phyloP scores from a whole-genome alignment of 2,329 filamentous ascomycete species.

The Xylariaceae sp. region DNA sequence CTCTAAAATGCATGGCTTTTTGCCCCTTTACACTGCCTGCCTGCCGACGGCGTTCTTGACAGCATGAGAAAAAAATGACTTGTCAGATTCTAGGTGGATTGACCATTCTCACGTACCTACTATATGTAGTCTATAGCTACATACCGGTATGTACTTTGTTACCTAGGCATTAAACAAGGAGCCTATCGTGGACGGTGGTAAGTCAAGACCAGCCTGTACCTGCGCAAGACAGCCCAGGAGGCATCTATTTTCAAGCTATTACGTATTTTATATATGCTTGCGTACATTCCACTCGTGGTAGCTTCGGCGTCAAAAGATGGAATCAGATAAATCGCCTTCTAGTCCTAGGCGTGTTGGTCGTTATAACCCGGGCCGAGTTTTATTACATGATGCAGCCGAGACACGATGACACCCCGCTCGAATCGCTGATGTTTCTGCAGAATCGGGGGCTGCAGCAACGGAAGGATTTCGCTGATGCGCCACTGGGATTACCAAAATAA shows the following conservation, averaged over 20 bases:
- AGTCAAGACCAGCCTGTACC: no score
- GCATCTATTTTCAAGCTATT: no score
- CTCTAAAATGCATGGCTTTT: no score
- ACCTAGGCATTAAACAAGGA: no score
- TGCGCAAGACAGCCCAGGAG: no score
- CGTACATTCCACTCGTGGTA: background rate
- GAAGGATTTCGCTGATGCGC: conserved; percentile 10
- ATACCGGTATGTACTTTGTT: no score
- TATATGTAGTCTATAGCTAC: no score
- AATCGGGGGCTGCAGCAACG: conserved; percentile 4
- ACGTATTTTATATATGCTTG: no score
- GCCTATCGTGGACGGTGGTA: no score
- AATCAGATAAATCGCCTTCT: background rate
- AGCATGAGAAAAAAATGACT: conserved; percentile 4
- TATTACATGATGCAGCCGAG: background rate
- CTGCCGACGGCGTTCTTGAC: background rate
- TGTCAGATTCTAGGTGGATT: conserved; percentile 1
- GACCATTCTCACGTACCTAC: no score
- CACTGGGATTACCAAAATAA: conserved; percentile 10
- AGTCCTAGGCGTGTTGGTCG: background rate
- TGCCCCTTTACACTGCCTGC: no score
- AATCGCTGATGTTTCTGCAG: conserved; percentile 8
- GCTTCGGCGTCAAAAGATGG: background rate
- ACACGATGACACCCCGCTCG: background rate
- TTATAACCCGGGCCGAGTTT: conserved; percentile 10